Conservation (phyloP, 2,329 filamentous ascomycete genomes). For the Colletotrichum liaoningense region DNA sequence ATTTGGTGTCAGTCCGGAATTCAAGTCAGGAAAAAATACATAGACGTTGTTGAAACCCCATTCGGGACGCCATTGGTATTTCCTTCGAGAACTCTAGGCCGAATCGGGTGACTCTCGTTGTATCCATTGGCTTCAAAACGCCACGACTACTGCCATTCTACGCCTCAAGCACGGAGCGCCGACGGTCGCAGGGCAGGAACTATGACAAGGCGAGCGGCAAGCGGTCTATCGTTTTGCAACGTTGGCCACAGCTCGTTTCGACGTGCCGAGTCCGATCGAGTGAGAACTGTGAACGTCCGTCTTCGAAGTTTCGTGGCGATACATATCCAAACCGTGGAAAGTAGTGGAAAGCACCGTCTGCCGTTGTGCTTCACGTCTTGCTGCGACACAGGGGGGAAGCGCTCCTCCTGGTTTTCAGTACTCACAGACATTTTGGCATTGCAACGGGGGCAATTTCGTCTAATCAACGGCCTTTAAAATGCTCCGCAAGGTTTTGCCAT, state of each 20-base stretch:
- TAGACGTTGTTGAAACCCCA: not conserved
- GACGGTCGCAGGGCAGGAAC: not conserved
- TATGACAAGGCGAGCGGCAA: conserved; percentile 3
- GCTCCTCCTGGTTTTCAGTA: no score
- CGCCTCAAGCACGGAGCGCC: not conserved
- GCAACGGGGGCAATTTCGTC: not conserved
- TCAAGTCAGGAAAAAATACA: not conserved
- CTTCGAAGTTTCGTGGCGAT: not conserved
- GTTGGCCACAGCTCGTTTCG: conserved; percentile 17
- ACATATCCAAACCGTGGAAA: not conserved
- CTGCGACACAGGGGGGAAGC: not conserved
- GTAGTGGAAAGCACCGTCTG: not conserved
- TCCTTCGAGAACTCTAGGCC: not conserved
- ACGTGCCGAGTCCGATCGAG: conserved; percentile 10
- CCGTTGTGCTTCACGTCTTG: not conserved
- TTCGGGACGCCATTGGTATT: not conserved
- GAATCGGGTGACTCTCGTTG: not conserved
- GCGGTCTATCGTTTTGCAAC: conserved; percentile 8
- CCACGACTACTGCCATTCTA: not conserved
- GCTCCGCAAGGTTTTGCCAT: not conserved
- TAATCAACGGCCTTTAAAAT: not conserved
- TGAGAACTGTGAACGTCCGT: not conserved
- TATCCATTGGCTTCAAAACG: not conserved
- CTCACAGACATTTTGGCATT: not conserved
- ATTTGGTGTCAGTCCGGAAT: not conserved